Conservation (phyloP, 441 rosid genomes). For the Hura crepitans region DNA sequence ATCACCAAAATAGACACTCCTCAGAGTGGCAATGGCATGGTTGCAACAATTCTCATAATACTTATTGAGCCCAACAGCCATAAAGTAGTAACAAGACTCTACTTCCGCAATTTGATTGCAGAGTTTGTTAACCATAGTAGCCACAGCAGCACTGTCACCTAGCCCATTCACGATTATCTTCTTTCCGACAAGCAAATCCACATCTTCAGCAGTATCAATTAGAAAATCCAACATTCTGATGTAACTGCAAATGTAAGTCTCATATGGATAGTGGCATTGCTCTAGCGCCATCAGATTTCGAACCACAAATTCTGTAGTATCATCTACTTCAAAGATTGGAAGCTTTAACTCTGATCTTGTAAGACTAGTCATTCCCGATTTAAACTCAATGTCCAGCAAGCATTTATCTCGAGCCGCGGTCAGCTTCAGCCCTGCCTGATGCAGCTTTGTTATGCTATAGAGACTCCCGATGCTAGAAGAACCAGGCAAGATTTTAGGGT, state of each 20-base stretch:
- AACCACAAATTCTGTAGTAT: conserved; percentile 21
- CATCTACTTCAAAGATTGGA: conserved; percentile 23
- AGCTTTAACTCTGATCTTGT: conserved; percentile 16
- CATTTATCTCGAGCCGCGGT: neutral
- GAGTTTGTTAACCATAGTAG: conserved; percentile 20
- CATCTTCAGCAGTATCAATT: conserved; percentile 25
- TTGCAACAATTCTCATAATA: conserved; percentile 17
- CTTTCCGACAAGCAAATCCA: conserved; percentile 26
- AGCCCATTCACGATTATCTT: conserved; percentile 14
- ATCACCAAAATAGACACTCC: conserved; percentile 27
- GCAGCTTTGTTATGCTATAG: conserved; percentile 21
- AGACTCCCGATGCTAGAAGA: neutral
- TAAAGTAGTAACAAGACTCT: conserved; percentile 25
- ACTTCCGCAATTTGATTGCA: conserved; percentile 31
- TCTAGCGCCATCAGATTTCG: conserved; percentile 35
- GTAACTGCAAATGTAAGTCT: conserved; percentile 28
- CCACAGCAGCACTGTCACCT: conserved; percentile 2
- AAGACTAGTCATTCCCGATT: neutral
- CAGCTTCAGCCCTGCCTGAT: conserved; percentile 28
- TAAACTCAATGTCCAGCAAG: conserved; percentile 16
- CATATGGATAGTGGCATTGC: conserved; percentile 31
- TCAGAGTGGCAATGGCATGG: conserved; percentile 20
- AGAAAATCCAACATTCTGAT: conserved; percentile 24
- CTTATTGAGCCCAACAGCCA: conserved; percentile 10
- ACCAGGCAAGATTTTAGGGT: neutral